Base-by-base conservation (phyloP, 1,284 basidiomycete genomes). In the Heterobasidion occidentale region DNA sequence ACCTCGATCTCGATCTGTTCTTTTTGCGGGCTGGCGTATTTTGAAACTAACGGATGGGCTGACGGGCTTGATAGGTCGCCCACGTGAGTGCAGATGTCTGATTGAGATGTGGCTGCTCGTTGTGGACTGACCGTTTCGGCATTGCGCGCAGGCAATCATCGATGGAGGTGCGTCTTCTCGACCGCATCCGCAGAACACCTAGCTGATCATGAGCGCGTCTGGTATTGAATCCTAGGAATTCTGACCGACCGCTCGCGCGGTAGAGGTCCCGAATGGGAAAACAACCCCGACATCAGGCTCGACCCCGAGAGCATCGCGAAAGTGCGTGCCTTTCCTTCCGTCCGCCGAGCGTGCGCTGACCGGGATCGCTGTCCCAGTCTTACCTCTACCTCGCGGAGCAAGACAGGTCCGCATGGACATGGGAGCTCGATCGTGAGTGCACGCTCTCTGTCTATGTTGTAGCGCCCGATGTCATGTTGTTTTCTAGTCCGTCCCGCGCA, bases 301-400 rank as follows among this genome's bases (percentile, higher is more conserved):
- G 72, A 73, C 49, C 83, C 88, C 0, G 78, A 83, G 34, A 81
- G 80, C 61, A 88, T 91, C 58, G 89, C 85, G 14, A 71, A 76
- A 65, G 84, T 86, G 64, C 3, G 75, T 19, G 19, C 19, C 19
- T 19, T 19, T 2, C 19, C 19, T 19, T 19, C 19, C 19, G 19
- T 61, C 36, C n/a, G 45, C 20, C 45, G 6, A 7, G 15, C 47
- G 47, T 49, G 1, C 12, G 27, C 17, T 36, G 9, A 11, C 7
- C 7, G 27, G n/a, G 34, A 4, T 6, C 15, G 19, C 8, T 5
- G 19, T 12, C 15, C 15, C 8, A 77, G 75, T 64, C 72, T 20
- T 77, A 78, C 56, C 63, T 75, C 33, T 73, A 74, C 61, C 68
- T 77, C 33, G 67, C 66, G 0, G 67, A 74, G 58, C 78, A 80